Base-by-base conservation (phyloP, 495 filamentous ascomycete genomes). In the Aspergillus ellipticus region DNA sequence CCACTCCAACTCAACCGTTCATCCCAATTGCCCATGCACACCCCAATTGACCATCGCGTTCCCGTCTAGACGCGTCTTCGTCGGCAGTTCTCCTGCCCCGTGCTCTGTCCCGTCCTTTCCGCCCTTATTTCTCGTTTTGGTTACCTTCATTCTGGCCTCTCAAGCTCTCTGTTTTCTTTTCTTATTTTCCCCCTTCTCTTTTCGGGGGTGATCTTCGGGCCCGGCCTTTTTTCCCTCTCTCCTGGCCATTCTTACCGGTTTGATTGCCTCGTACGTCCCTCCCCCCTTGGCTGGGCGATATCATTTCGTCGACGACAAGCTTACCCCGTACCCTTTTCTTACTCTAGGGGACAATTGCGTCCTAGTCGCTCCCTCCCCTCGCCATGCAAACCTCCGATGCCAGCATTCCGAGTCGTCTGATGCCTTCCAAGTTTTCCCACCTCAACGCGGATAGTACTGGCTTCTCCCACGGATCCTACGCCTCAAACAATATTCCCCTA, bases 381-480 rank as follows among this genome's bases (percentile, higher is more conserved):
- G 86, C 83, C 76, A 96, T 96, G 91, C 90, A 94, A 84, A 83
- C 86, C 67, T 82, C 84, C 72, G 84, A 89, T 69, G 78, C 77
- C 67, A 83, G 65, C 78, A 76, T 70, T 79, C 77, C 64, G 75
- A 83, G 68, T 74, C 70, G 74, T 78, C 53, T 79, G 74, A 63
- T 79, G 65, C 54, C 76, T 72, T 59, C 85, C 20, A 92, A 92
- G 75, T 83, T 87, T 46, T 84, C 88, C 49, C 74, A 71, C 49
- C 55, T 80, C 57, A 85, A 86, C 78, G 85, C 80, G 67, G 86
- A 79, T 37, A 74, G 89, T 63, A 92, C 87, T 31, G 91, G 92
- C 56, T 96, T 96, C 69, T 94, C 91, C 21, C 90, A 95, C 68
- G 90, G 89, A 61, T 89, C 91, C 42, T 96, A 92, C 76, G 82